Evolutionary conservation across 495 filamentous ascomycete genomes (phyloP), one percentile per base, ranked within the genome.

Genomic region (Lineolata rhizophorae): DNA sequence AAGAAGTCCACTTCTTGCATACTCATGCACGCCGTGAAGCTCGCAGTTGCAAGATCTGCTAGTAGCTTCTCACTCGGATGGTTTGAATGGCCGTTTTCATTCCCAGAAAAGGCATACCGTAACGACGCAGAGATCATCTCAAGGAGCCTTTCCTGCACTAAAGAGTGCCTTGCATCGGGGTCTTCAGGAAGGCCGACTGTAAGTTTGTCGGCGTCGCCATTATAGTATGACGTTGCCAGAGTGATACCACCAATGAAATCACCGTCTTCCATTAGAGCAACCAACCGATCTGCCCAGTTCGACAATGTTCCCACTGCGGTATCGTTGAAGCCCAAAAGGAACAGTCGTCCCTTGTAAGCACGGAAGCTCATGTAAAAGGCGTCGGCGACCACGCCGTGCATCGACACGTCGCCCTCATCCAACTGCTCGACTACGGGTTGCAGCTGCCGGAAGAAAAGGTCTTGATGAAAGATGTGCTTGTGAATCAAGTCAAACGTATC

Each of bases 361-460:
- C 78, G 79, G 50, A 95, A 84, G 48, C 90, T 94, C 74, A 93
- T 92, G 46, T 87, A 78, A 42, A 93, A 97, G 11, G 90, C 87
- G 58, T 97, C 90, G 10, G 85, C 85, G 27, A 97, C 80, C 13
- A 93, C 82, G 1, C 84, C 83, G 52, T 94, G 87, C 74, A 92
- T 82, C 2, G 78, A 76, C 2, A 65, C 64, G 37, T 92, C 80
- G 26, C 84, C 72, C 44, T 91, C 82, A 37, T 93, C 76, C 29
- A 87, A 58, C 36, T 81, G 71, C 46, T 94, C 84, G 11, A 95
- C 80, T 22, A 97, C 58, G 22, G 60, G 60, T 45, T 77, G 71
- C 14, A 97, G 61, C 43, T 94, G 85, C 4, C 64, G 58, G 0
- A 77, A 82, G 50, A 95, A 95, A 5, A 84, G 51, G 44, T 94